Evolutionary conservation across 2,329 filamentous ascomycete genomes (phyloP).

Genomic region (Trichophyton simii): DNA sequence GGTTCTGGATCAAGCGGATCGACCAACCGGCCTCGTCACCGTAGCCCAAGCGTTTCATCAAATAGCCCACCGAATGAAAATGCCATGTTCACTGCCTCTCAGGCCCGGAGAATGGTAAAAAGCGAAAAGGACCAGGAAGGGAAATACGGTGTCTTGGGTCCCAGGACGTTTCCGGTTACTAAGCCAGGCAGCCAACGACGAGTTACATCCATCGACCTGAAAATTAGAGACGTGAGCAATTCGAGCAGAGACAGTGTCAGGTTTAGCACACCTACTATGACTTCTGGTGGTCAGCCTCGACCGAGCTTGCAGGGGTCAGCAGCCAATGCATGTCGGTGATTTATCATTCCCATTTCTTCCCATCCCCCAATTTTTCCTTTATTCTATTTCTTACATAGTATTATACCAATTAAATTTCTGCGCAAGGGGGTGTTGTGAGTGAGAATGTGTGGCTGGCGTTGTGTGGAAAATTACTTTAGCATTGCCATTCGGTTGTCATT

Average conservation of each 20-base stretch:
- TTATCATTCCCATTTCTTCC: neutral
- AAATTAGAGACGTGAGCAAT: constrained; percentile 28
- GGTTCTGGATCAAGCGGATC: constrained; percentile 29
- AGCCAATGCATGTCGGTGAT: neutral
- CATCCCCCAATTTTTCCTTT: neutral
- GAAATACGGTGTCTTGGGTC: constrained; percentile 48
- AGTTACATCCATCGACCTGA: constrained; percentile 32
- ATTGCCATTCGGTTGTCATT: neutral
- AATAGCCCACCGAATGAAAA: constrained; percentile 43
- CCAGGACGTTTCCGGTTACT: constrained; percentile 46
- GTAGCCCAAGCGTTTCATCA: constrained; percentile 39
- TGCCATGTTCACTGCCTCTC: constrained; percentile 50
- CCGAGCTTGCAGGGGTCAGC: neutral
- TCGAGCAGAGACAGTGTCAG: constrained; percentile 27
- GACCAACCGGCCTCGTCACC: constrained; percentile 38
- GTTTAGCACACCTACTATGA: constrained; percentile 27
- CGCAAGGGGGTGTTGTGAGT: neutral
- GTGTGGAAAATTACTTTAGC: neutral
- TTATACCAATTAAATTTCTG: constrained; percentile 3
- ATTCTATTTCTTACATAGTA: neutral
- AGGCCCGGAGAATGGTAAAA: constrained; percentile 55
- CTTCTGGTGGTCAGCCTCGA: constrained; percentile 15
- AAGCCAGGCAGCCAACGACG: constrained; percentile 38
- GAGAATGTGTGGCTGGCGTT: neutral
- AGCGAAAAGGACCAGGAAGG: constrained; percentile 45